Evolutionary conservation across 768 basidiomycete species (phyloP), one percentile per base, ranked within the genome.

Genomic region (Auricularia sp.): DNA sequence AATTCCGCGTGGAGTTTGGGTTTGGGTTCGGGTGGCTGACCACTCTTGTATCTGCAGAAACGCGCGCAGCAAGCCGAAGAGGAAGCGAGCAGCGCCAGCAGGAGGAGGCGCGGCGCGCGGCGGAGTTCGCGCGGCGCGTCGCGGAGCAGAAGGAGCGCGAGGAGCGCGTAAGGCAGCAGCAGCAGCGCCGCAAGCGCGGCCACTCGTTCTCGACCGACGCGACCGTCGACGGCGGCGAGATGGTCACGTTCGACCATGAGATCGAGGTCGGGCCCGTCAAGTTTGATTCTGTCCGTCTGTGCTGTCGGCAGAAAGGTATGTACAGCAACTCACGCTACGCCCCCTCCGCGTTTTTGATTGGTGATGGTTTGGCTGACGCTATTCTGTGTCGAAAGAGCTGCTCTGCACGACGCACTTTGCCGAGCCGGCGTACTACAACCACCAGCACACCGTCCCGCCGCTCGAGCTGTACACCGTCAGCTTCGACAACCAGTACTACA

Each of bases 341-440:
- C 29, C 2, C 29, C 29, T 29, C 29, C 64, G 60, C 68, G 62
- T 36, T 34, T 11, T n/a, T 53, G 29, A 18, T 21, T 53, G 64
- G 21, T 42, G 61, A 63, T 58, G 7, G 29, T 21, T 21, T 23
- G 29, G 36, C 51, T 23, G 10, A 11, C 8, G 6, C 66, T 62
- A n/a, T 51, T 29, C 29, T 35, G 58, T 7, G 47, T 61, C 64
- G 64, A 29, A 66, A 86, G 90, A 85, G 59, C 80, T 79, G 53
- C 75, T 91, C 36, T 89, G 88, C 1, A 84, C 81, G 10, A 77
- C 83, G 0, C 91, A 87, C 73, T 78, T 85, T 63, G 90, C 88
- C 0, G 89, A 91, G 66, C 90, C 91, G 7, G 74, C 92, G 16
- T 84, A 84, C 70, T 88, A 91, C 65, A 83, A 87, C 66, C 76